Evolutionary conservation across 2,329 filamentous ascomycete genomes (phyloP), one percentile per base, ranked within the genome.

Genomic region (Aspergillus calidoustus): DNA sequence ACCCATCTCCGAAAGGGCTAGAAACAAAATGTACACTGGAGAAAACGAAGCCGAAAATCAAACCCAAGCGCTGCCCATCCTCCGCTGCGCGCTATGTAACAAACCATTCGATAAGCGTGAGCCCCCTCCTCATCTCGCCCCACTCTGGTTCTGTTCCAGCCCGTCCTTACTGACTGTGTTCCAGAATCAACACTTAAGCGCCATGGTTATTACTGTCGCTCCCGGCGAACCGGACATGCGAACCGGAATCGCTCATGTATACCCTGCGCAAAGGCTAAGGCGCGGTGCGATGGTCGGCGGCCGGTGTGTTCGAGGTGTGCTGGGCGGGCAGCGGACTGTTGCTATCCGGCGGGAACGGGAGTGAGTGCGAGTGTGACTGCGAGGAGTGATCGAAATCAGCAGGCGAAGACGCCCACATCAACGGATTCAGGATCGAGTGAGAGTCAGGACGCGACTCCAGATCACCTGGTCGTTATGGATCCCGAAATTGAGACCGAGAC

Each of bases 201-300:
- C 69, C 79, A 81, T 71, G 75, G 75, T 49, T 81, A 81, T 63
- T 81, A 81, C 47, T 81, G 79, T 65, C 77, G 79, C 22, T 78
- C 78, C 68, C 70, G 76, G 63, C 74, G 65, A 65, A 57, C 34
- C 53, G 67, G 68, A 47, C 63, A 19, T 49, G 63, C 63, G 22
- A 59, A 52, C 51, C 69, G 74, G 13, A 41, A 69, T 63, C 70
- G 76, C 41, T 79, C 79, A 51, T 81, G 79, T 66, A 57, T 74
- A 19, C 66, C 71, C 41, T 81, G 79, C 66, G 76, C 71, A 3
- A 74, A 62, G 67, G 64, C 62, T 2, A 81, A 81, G 67, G 66
- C 69, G 15, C 75, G 75, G 30, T 81, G 78, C 63, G 77, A 80
- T 68, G 74, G 74, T 23, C 68, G 56, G 51, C 68, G 65, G 50